Base-by-base conservation (phyloP, 257 asterid species). In the Solanum rostratum region DNA sequence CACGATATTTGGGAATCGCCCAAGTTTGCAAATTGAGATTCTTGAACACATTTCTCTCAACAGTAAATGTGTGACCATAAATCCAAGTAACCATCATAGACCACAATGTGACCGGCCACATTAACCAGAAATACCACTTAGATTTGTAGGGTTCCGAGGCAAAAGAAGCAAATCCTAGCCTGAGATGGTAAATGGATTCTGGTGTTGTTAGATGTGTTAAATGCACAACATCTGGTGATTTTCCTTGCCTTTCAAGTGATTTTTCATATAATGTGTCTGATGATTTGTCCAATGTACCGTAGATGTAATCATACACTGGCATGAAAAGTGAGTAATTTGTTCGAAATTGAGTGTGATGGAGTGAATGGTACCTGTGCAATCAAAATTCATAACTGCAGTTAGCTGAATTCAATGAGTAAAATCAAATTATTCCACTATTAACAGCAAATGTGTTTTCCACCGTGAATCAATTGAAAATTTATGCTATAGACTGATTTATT, bases 101-200 rank as follows among this genome's bases (percentile, higher is more conserved):
- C 97, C 95, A 93, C n/a, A 92, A 39, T 0, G 99, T 95, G 30
- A 94, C 53, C 0, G 99, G 99, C 99, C 98, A 95, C 92, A 95
- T 88, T 2, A 94, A 71, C 95, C 94, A 88, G 57, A 93, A 43
- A 86, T 92, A 93, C 97, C 97, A 93, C 39, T 57, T 89, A 43
- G 97, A 90, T 3, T 41, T 80, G 59, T 89, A 90, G 37, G 99
- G 99, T 15, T 86, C 85, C 0, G 99, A 88, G 9, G 99, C 98
- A 15, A 94, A 60, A 65, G 91, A 86, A 1, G 98, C 96, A 50
- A 95, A 93, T 10, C 99, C 97, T 8, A 95, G 62, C 11, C 97
- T 92, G 10, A 92, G 91, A 60, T 91, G 97, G n/a, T 93, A 95
- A 14, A 95, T 90, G 60, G 99, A 94, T 57, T 93, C 97, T 0